These are phyloP conservation scores for Sclerotinia minor DNA, from an alignment of 2,329 filamentous ascomycete species.

Conservation along the genomic window DNA sequence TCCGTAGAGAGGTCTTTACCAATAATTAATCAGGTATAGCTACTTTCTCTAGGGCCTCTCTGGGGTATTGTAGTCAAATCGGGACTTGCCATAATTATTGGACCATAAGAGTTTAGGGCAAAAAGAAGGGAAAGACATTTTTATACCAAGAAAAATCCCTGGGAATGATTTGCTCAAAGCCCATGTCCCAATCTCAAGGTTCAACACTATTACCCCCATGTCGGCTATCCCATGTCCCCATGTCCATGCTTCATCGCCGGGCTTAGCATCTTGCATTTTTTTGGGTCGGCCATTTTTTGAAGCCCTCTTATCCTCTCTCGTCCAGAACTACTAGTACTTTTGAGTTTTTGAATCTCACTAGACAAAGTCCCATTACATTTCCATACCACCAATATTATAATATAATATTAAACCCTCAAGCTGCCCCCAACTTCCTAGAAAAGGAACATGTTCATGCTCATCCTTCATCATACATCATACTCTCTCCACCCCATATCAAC, in stretches of 20 bases:
- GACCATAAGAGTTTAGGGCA: constrained; percentile 8
- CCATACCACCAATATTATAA: constrained; percentile 14
- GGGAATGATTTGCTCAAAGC: constrained; percentile 18
- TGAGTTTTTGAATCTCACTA: constrained; percentile 14
- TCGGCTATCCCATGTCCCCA: background rate
- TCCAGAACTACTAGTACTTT: constrained; percentile 6
- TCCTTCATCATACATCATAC: constrained; percentile 17
- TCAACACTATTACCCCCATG: constrained; percentile 1
- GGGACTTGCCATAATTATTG: background rate
- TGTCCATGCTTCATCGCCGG: constrained; percentile 18
- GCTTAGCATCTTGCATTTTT: constrained; percentile 19
- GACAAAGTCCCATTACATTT: constrained; percentile 12
- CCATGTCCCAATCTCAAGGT: constrained; percentile 15
- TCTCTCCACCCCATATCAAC: constrained; percentile 15
- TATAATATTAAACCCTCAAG: constrained; percentile 19
- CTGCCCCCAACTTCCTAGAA: constrained; percentile 18
- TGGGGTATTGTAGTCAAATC: constrained; percentile 19
- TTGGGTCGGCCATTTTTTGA: constrained; percentile 13
- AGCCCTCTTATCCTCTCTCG: constrained; percentile 5
- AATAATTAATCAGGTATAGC: background rate
- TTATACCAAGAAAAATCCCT: background rate
- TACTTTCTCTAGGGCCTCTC: background rate
- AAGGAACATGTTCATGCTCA: constrained; percentile 14
- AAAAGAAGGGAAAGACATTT: background rate
- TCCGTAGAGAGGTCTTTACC: background rate